phyloP scores from a whole-genome alignment of 148 eudicot genomes.

The Arbutus unedo region DNA sequence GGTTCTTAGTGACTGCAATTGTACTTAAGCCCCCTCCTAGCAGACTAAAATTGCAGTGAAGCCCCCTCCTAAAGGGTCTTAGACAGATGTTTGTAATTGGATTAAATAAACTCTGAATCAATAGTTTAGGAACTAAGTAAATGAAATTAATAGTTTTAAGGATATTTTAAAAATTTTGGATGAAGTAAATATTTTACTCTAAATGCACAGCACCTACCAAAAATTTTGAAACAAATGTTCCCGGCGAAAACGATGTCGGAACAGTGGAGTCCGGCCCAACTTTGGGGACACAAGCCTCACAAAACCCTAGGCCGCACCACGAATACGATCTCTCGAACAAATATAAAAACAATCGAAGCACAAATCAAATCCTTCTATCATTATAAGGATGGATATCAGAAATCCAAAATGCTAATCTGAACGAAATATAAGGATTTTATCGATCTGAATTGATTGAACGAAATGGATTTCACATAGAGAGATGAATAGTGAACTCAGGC shows the following conservation, averaged over 20 bases:
- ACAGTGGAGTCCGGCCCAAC: conserved; percentile 50
- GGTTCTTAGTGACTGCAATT: too few relatives aligned
- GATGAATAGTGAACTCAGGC: background rate
- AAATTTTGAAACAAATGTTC: background rate
- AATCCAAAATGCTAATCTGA: background rate
- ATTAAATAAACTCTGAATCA: too few relatives aligned
- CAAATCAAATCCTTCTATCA: background rate
- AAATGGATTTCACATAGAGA: background rate
- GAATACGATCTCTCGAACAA: background rate
- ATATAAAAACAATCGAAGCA: background rate
- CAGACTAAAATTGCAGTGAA: too few relatives aligned
- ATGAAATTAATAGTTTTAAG: too few relatives aligned
- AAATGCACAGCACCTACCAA: background rate
- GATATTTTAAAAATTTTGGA: too few relatives aligned
- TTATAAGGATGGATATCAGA: background rate
- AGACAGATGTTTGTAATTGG: too few relatives aligned
- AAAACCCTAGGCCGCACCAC: background rate
- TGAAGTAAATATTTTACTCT: too few relatives aligned
- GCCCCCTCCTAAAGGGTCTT: too few relatives aligned
- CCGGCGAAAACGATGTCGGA: conserved; percentile 13
- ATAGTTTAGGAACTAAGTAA: too few relatives aligned
- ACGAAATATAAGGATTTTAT: background rate
- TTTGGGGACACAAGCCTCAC: conserved; percentile 14
- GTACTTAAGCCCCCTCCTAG: too few relatives aligned
- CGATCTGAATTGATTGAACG: background rate